Evolutionary conservation across 139 green algal genomes (phyloP).

Genomic region (Chlorella sp.): DNA sequence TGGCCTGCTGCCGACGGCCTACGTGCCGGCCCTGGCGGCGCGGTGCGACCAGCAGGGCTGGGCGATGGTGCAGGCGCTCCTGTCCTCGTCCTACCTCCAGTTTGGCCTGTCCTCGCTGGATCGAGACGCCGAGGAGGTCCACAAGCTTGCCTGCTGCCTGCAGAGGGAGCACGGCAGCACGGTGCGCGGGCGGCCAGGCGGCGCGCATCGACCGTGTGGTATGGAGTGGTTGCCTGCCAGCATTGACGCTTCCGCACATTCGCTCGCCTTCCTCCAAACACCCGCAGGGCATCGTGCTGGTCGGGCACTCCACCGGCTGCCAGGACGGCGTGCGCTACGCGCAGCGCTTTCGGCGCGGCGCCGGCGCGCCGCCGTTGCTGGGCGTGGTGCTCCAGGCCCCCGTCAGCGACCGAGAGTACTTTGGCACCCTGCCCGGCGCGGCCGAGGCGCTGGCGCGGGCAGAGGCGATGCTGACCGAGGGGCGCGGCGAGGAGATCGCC

Average conservation of each 20-base stretch:
- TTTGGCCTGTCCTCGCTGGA: constrained; percentile 65
- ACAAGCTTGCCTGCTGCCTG: constrained; percentile 37
- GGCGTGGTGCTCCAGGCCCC: constrained; percentile 61
- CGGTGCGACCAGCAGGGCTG: constrained; percentile 35
- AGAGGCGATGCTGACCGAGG: constrained; percentile 34
- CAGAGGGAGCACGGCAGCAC: constrained; percentile 19
- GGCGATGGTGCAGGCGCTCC: constrained; percentile 57
- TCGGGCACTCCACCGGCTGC: constrained; percentile 78
- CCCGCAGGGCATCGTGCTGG: constrained; percentile 48
- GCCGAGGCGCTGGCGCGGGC: constrained; percentile 18
- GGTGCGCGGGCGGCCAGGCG: not conserved
- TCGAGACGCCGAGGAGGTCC: constrained; percentile 69
- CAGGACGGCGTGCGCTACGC: constrained; percentile 71
- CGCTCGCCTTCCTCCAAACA: not conserved
- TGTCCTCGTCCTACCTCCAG: constrained; percentile 62
- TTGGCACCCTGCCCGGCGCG: constrained; percentile 32
- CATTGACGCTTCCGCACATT: no score
- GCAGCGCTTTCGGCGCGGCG: constrained; percentile 6
- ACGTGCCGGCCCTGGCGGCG: constrained; percentile 38
- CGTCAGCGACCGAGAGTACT: constrained; percentile 63
- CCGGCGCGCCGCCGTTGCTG: constrained; percentile 18
- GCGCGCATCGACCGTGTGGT: not conserved
- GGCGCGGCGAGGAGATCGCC: constrained; percentile 52
- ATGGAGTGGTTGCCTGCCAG: not conserved
- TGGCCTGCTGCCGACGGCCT: constrained; percentile 65